phyloP scores from a whole-genome alignment of 176 grass and related monocot species.

The Triticum turgidum region DNA sequence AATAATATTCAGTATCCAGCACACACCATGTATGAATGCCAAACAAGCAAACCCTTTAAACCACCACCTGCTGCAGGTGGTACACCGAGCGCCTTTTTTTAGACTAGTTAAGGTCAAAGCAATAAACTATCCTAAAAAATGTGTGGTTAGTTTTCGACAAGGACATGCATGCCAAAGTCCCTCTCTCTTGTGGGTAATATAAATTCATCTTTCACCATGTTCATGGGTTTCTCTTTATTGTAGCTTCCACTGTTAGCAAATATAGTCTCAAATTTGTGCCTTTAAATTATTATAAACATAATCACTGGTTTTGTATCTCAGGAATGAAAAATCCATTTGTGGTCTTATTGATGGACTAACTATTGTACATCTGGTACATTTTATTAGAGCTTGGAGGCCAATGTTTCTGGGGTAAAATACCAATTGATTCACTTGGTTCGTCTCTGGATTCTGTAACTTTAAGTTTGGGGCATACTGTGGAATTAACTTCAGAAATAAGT shows the following conservation, averaged over 20 bases:
- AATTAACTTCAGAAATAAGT: conserved; percentile 56
- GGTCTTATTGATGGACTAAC: conserved; percentile 31
- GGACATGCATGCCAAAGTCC: background rate
- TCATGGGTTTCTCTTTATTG: conserved; percentile 1
- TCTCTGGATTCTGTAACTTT: conserved; percentile 63
- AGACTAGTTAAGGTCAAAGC: background rate
- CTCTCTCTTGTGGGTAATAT: background rate
- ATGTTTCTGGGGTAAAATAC: conserved; percentile 86
- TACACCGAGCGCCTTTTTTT: background rate
- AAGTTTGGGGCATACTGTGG: conserved; percentile 57
- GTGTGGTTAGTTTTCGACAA: background rate
- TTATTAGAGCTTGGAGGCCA: conserved; percentile 71
- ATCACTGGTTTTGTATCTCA: background rate
- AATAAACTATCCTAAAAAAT: conserved; percentile 1
- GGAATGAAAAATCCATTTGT: conserved; percentile 8
- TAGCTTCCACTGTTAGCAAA: background rate
- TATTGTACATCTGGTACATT: conserved; percentile 21
- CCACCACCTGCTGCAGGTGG: background rate
- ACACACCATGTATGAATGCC: background rate
- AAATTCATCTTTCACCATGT: background rate
- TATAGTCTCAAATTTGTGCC: background rate
- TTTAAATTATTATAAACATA: conserved; percentile 9
- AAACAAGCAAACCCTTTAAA: conserved; percentile 12
- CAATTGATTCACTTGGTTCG: conserved; percentile 61
- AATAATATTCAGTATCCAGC: conserved; percentile 1